Percentiles rank a stretch among this genome's conserved stretches.
phyloP scores from a whole-genome alignment of 345 rosid species.

The Raphanus sativus region DNA sequence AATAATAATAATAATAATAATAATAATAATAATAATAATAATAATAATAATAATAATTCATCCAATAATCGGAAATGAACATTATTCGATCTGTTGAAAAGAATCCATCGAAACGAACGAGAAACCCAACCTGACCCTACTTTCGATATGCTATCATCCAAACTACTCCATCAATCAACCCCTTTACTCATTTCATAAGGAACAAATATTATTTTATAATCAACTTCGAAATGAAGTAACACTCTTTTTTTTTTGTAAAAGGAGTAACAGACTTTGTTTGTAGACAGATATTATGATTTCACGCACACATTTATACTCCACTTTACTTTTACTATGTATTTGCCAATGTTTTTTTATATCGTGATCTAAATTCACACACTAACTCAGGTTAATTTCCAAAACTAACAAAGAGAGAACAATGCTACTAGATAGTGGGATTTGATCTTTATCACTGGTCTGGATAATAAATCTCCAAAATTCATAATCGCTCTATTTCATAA shows the following conservation, averaged over 20 bases:
- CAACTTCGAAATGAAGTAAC: background rate
- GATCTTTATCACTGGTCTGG: too few relatives aligned
- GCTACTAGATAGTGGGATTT: too few relatives aligned
- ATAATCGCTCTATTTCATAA: too few relatives aligned
- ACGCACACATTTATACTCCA: too few relatives aligned
- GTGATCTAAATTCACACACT: too few relatives aligned
- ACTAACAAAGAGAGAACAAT: too few relatives aligned
- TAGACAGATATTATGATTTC: too few relatives aligned
- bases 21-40: background rate
- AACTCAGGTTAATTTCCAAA: too few relatives aligned
- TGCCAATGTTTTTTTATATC: too few relatives aligned
- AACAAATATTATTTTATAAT: background rate
- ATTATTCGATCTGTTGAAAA: constrained; percentile 34
- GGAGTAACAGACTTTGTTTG: constrained; percentile 19
- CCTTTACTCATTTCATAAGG: constrained; percentile 30
- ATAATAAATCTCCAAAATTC: too few relatives aligned
- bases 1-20: constrained; percentile 4
- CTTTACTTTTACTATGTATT: too few relatives aligned
- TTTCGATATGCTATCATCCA: constrained; percentile 17
- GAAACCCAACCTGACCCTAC: constrained; percentile 27
- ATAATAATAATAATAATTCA: background rate
- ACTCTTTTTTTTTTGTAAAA: too few relatives aligned
- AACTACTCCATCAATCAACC: constrained; percentile 25
- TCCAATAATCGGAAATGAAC: constrained; percentile 24
- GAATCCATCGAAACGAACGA: constrained; percentile 24